Conservation (phyloP, 1,284 basidiomycete species). For the Sanguinoderma infundibulare region DNA sequence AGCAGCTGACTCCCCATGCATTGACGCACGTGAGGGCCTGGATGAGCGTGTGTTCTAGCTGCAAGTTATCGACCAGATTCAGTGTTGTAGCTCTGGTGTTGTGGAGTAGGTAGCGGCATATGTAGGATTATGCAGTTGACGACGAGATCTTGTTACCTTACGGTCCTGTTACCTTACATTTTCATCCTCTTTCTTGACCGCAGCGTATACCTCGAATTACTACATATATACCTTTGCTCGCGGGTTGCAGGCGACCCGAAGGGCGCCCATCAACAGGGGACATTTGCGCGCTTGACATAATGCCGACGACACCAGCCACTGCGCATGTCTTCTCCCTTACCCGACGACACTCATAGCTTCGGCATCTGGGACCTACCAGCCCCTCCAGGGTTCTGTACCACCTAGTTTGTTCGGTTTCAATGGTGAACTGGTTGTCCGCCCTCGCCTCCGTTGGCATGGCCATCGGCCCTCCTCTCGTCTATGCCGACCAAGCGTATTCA, state of each 20-base stretch:
- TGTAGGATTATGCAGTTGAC: constrained; percentile 10
- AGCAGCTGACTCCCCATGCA: constrained; percentile 22
- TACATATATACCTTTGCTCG: too few relatives aligned
- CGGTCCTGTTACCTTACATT: background rate
- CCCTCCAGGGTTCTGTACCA: background rate
- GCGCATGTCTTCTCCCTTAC: too few relatives aligned
- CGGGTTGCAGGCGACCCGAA: too few relatives aligned
- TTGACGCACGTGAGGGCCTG: background rate
- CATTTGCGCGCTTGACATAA: too few relatives aligned
- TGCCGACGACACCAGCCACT: too few relatives aligned
- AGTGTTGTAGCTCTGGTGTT: background rate
- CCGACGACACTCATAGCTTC: too few relatives aligned
- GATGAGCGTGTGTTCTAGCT: background rate
- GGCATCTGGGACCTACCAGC: background rate
- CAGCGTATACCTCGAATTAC: too few relatives aligned
- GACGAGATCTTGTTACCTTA: background rate
- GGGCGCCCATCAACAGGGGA: too few relatives aligned
- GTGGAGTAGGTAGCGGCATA: constrained; percentile 3
- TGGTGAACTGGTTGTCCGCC: constrained; percentile 57
- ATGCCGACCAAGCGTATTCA: constrained; percentile 78
- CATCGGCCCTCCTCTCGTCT: constrained; percentile 76
- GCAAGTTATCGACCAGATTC: too few relatives aligned
- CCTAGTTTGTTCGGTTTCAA: constrained; percentile 20
- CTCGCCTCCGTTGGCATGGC: constrained; percentile 73
- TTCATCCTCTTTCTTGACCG: too few relatives aligned